Percentiles rank a stretch among this genome's conserved stretches.
Conservation (phyloP, 208 protist genomes). For the Trypanosoma scelopori region DNA sequence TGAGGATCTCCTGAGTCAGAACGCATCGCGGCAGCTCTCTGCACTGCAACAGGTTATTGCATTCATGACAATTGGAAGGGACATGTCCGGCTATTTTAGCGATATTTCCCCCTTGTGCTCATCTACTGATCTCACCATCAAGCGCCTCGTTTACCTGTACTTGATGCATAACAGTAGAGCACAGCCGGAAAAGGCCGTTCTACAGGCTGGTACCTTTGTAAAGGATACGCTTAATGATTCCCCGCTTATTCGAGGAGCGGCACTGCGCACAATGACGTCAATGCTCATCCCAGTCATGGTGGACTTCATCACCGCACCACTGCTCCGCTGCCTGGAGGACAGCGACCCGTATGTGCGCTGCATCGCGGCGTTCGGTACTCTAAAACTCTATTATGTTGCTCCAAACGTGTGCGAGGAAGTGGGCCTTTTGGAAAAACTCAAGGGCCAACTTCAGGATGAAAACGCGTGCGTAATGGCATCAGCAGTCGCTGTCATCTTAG, state of each 20-base stretch:
- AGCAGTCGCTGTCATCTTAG: slow-evolving; percentile 91
- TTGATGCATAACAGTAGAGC: slow-evolving; percentile 97
- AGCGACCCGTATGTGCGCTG: slow-evolving; percentile 98
- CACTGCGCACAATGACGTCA: slow-evolving; percentile 98
- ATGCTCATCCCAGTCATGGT: slow-evolving; percentile 97
- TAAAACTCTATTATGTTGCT: slow-evolving; percentile 97
- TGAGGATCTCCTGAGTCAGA: slow-evolving; percentile 88
- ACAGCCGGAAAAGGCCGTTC: slow-evolving; percentile 96
- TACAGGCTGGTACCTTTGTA: slow-evolving; percentile 97
- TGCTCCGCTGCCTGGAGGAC: slow-evolving; percentile 93
- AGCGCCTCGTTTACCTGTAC: slow-evolving; percentile 99
- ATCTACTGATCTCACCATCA: slow-evolving; percentile 95
- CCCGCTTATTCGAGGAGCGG: slow-evolving; percentile 97
- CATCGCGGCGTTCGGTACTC: slow-evolving; percentile 96
- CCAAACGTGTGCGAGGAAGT: slow-evolving; percentile 85
- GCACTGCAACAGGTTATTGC: slow-evolving; percentile 97
- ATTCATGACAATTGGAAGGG: slow-evolving; percentile 98
- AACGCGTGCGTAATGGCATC: slow-evolving; percentile 98
- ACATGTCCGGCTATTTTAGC: slow-evolving; percentile 94
- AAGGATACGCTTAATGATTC: slow-evolving; percentile 95
- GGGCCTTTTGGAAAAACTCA: slow-evolving; percentile 87
- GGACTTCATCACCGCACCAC: slow-evolving; percentile 96
- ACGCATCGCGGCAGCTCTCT: slow-evolving; percentile 89
- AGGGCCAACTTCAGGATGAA: slow-evolving; percentile 93
- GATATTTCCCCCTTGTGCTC: slow-evolving; percentile 96